Evolutionary conservation across 2,329 filamentous ascomycete species (phyloP), one percentile per base, ranked within the genome.

Genomic region (Neocucurbitaria cava): DNA sequence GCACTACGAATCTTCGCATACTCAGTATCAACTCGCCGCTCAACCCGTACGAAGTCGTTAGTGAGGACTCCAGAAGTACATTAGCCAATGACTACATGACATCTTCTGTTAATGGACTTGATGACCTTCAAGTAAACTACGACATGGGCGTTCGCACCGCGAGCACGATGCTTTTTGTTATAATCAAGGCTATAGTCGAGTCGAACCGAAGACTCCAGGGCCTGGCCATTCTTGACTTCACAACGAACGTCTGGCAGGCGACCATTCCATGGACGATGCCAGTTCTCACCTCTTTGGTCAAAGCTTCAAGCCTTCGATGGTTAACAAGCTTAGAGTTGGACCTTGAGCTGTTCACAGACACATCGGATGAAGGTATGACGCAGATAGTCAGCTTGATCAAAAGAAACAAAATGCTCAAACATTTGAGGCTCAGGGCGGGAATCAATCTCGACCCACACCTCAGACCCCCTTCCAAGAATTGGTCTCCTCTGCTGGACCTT

Each of bases 271-370:
- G 8, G 8, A 17, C 45, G 21, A 18, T 28, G 4, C 13, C 21
- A 17, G 20, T 48, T 8, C 28, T 56, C 17, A 5, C 23, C 1
- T 13, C 33, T 9, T 23, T 56, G 15, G 21, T 8, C 2, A 15
- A 5, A 3, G 6, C 24, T 9, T 33, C 33, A 15, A 20, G 26
- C n/a, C 2, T 53, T 10, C 38, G 17, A 15, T n/a, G 10, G 15
- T n/a, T 59, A 13, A 50, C 33, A 6, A 45, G 17, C 2, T 20
- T 59, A 20, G 36, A 52, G 11, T 31, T 59, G 11, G 21, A 53
- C 23, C 21, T 59, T 10, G 49, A 59, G 8, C 26, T 59, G 45
- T 45, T 30, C 2, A 33, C 51, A 10, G 4, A 17, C 11, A 17
- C 11, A 3, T 17, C 40, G 1, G 18, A 43, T 17, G 10, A 4